Base-by-base conservation (phyloP, 257 asterid genomes). In the Solanum etuberosum region DNA sequence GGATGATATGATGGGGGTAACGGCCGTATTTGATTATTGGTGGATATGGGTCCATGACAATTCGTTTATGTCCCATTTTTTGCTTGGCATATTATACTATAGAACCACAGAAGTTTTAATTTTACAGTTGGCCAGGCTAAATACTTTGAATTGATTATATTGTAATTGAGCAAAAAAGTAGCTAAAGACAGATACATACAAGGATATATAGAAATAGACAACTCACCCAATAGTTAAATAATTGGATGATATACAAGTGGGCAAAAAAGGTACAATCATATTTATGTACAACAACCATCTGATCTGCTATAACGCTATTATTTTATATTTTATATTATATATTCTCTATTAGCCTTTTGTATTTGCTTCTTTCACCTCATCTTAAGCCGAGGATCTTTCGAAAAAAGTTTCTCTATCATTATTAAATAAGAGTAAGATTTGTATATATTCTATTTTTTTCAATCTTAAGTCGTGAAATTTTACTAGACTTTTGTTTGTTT, bases 391-490 rank as follows among this genome's bases (percentile, higher is more conserved):
- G 5, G 23, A 9, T 6, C 9, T 51, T 1, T 0, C 4, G 0
- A 20, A 54, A 54, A 0, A 18, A 3, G 18, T 6, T 54, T 18
- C 3, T 18, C 5, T 0, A 2, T 1, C 18, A 2, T 54, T 54
- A 57, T 57, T 20, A 21, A 0, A 7, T 23, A 9, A 0, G 1
- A 65, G 2, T 27, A 65, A 65, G 0, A 12, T 12, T 12, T 27
- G 5, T 12, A 6, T 27, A 2, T 6, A 25, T 13, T 67, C 0
- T 13, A 27, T 0, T 67, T 13, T 27, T 6, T 12, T 2, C 0
- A 15, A 2, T 3, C 2, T 0, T 13, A 23, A 13, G 7, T 67
- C 5, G 0, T 65, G 9, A 12, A 0, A 27, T 25, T 65, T 65
- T 0, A 65, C 10, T 67, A 27, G 2, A 27, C n/a, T 27, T 67